Base-by-base conservation (phyloP, 352 stramenopile genomes). In the Phytophthora fragariae region DNA sequence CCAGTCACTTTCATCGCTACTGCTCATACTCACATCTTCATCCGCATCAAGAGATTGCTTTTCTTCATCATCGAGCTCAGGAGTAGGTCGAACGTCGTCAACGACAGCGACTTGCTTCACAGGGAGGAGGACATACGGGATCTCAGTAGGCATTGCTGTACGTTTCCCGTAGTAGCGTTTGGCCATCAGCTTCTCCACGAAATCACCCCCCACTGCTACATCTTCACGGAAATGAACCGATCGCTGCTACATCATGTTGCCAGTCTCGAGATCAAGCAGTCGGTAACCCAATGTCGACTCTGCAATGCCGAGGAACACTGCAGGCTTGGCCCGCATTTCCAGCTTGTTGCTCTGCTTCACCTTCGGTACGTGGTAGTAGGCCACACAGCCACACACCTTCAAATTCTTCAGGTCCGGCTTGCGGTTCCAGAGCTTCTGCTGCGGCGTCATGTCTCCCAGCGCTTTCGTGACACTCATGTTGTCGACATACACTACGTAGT, bases 211-310 rank as follows among this genome's bases (percentile, higher is more conserved):
- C 10, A 64, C 55, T 0, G 54, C 46, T 2, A 70, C 33, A 39
- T 69, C 62, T n/a, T 70, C 63, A 19, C 63, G 54, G 29, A 70
- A 64, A 24, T 7, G 8, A 33, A 70, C 63, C 1, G 41, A 56
- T 59, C 63, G 27, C 4, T 55, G 63, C 7, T 70, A 27, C 21
- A 70, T 12, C 0, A 64, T 33, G 19, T 59, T 31, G 3, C 41
- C 63, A 33, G 54, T 64, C 19, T 57, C 12, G 1, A 70, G 46
- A 21, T 59, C 63, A 27, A 70, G 33, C 2, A 59, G 55, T 2
- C 54, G 53, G 44, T 64, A 70, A 17, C 63, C 54, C 7, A 59
- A 19, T 52, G 17, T 31, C 6, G 29, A 54, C 15, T 59, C 21
- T 35, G 55, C 63, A 31, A 59, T 44, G 4, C 63, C 63, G 3